Conservation (phyloP, 2,329 filamentous ascomycete species). For the Fusarium pseudocircinatum region DNA sequence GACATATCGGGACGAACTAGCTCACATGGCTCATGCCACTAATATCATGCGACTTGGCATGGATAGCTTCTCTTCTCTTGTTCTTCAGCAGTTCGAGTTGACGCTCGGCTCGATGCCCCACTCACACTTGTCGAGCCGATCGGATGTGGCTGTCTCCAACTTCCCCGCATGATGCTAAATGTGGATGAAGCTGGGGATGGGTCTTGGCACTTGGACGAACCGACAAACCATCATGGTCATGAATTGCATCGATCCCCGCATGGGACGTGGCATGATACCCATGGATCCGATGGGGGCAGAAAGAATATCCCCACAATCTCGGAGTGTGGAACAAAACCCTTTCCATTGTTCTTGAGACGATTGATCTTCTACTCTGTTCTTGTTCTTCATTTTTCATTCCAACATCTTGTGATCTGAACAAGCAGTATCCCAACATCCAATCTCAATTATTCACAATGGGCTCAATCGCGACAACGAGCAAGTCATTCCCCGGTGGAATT, state of each 20-base stretch:
- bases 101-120: slow-evolving; percentile 41
- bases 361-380: neutral
- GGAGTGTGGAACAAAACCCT: slow-evolving; percentile 11
- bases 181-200: slow-evolving; percentile 7
- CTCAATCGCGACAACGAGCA: slow-evolving; percentile 41
- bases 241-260: neutral
- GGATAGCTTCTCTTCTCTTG: neutral
- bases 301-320: slow-evolving; percentile 16
- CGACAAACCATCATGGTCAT: slow-evolving; percentile 1
- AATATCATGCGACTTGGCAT: slow-evolving; percentile 13
- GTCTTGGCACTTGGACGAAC: slow-evolving; percentile 3
- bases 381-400: neutral
- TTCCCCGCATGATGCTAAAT: slow-evolving; percentile 39
- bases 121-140: slow-evolving; percentile 41
- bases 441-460: slow-evolving; percentile 36
- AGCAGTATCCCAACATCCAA: neutral
- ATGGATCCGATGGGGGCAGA: slow-evolving; percentile 23
- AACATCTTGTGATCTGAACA: neutral
- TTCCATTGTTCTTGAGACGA: slow-evolving; percentile 14
- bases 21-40: neutral
- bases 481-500: slow-evolving; percentile 59
- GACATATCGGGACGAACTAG: neutral
- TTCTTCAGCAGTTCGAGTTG: neutral
- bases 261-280: slow-evolving; percentile 27
- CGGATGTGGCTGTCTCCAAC: slow-evolving; percentile 40